Percentiles rank a stretch among this genome's conserved stretches.
Evolutionary conservation across 1,284 basidiomycete genomes (phyloP).

Genomic region (Ustilago vetiveriae): DNA sequence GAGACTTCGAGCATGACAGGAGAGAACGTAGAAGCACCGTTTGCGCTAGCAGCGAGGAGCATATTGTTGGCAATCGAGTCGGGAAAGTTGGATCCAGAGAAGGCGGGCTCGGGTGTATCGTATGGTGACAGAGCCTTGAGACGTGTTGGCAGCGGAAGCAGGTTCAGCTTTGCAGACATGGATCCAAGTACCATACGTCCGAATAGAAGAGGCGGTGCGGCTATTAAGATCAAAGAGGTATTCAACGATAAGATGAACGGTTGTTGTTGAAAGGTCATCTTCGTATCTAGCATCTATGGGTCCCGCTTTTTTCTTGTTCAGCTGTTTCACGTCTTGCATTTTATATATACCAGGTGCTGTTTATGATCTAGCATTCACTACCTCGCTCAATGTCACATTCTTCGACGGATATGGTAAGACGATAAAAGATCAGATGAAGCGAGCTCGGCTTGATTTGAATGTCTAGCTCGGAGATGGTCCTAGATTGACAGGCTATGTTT

Average conservation of each 20-base stretch:
- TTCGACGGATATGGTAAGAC: too few relatives aligned
- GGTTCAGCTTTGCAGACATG: conserved; percentile 55
- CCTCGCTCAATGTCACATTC: not conserved
- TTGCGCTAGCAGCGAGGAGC: conserved; percentile 85
- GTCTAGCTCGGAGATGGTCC: too few relatives aligned
- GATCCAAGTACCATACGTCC: conserved; percentile 31
- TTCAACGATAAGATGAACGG: conserved; percentile 41
- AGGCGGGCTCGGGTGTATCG: conserved; percentile 89
- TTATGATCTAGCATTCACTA: conserved; percentile 8
- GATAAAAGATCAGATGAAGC: too few relatives aligned
- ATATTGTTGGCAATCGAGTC: conserved; percentile 93
- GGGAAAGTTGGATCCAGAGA: conserved; percentile 89
- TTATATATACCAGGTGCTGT: conserved; percentile 31
- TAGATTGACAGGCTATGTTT: too few relatives aligned
- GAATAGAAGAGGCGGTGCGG: conserved; percentile 12
- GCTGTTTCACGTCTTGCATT: not conserved
- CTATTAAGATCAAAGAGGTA: conserved; percentile 41
- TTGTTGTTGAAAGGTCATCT: conserved; percentile 45
- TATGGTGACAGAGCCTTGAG: conserved; percentile 81
- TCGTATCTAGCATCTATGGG: too few relatives aligned
- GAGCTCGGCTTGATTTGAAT: too few relatives aligned
- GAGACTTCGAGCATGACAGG: conserved; percentile 92
- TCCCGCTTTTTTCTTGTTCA: not conserved
- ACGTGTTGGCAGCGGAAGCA: conserved; percentile 71
- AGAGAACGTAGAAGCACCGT: conserved; percentile 92